Evolutionary conservation across 2,329 filamentous ascomycete species (phyloP).

Genomic region (Periconia sp.): DNA sequence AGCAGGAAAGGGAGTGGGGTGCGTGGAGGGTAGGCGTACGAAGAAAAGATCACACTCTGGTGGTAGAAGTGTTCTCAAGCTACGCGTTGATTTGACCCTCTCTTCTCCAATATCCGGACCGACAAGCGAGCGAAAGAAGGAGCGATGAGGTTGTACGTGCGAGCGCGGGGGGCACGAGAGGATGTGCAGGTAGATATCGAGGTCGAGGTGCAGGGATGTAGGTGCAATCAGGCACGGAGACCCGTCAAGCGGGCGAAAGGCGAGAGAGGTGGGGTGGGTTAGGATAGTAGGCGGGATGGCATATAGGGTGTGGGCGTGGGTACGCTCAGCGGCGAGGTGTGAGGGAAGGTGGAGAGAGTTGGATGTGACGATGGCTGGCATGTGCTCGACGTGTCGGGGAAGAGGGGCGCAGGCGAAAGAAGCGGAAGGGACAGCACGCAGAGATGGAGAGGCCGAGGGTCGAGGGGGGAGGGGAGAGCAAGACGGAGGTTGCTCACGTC

Average conservation of each 20-base stretch:
- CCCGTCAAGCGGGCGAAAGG: not conserved
- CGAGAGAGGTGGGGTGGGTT: not conserved
- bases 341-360: too few relatives aligned
- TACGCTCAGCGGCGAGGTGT: too few relatives aligned
- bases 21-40: not conserved
- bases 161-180: not conserved
- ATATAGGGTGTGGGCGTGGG: too few relatives aligned
- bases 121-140: not conserved
- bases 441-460: too few relatives aligned
- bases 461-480: too few relatives aligned
- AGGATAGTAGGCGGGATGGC: too few relatives aligned
- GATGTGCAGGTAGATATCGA: not conserved
- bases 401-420: too few relatives aligned
- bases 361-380: too few relatives aligned
- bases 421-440: too few relatives aligned
- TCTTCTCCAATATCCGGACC: not conserved
- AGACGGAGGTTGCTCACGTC: too few relatives aligned
- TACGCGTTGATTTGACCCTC: not conserved
- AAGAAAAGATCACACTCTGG: not conserved
- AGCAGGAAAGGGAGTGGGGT: too few relatives aligned
- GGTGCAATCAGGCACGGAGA: not conserved
- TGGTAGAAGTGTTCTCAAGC: not conserved
- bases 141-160: not conserved
- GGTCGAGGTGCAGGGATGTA: not conserved
- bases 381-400: too few relatives aligned